Evolutionary conservation across 352 stramenopile genomes (phyloP).

Genomic region (Blastocystis sp.): DNA sequence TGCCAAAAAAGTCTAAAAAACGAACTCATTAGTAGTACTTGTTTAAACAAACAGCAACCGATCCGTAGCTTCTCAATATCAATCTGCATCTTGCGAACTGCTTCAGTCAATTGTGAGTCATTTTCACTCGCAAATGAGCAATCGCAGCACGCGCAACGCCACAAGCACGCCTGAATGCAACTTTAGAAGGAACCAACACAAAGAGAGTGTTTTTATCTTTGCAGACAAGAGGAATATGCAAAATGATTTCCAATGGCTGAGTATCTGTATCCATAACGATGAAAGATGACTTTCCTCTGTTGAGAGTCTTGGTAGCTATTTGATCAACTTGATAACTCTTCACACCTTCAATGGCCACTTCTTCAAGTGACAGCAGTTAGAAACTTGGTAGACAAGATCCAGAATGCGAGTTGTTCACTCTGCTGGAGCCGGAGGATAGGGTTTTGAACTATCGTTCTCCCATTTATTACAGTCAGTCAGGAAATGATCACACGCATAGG

Average conservation of each 20-base stretch:
- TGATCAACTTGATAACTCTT: not conserved
- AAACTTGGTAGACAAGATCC: constrained; percentile 95
- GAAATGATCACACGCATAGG: not conserved
- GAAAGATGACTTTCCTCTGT: constrained; percentile 98
- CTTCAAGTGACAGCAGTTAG: constrained; percentile 99
- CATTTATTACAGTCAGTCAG: not conserved
- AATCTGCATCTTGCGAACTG: constrained; percentile 97
- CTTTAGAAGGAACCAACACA: constrained; percentile 92
- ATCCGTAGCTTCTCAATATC: constrained; percentile 99
- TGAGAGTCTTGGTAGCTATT: constrained; percentile 96
- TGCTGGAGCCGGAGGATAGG: constrained; percentile 91
- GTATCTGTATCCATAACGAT: constrained; percentile 99
- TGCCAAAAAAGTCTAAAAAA: constrained; percentile 21
- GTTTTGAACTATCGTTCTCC: constrained; percentile 81
- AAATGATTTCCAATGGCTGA: constrained; percentile 97
- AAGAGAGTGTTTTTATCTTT: constrained; percentile 95
- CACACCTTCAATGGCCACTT: constrained; percentile 93
- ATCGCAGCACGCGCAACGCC: constrained; percentile 97
- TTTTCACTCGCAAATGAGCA: constrained; percentile 98
- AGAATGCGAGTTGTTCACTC: constrained; percentile 96
- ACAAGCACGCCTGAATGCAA: constrained; percentile 93
- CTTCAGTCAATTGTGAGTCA: constrained; percentile 91
- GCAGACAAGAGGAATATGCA: constrained; percentile 95
- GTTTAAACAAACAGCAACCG: constrained; percentile 72
- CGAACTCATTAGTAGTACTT: not conserved